Evolutionary conservation across 352 stramenopile species (phyloP).

Genomic region (Stramenopiles sp.): DNA sequence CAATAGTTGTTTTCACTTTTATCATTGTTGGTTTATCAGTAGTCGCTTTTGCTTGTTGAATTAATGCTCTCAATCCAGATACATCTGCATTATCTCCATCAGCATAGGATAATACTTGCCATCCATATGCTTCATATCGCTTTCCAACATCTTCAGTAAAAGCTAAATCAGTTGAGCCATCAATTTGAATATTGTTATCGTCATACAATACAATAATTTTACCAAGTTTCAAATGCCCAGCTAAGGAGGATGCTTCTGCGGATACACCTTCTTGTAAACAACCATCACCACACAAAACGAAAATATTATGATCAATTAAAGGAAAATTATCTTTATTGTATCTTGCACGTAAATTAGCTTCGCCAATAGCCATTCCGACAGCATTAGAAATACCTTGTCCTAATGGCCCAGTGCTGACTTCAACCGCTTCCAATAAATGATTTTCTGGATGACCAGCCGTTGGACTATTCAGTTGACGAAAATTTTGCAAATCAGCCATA

Average conservation of each 20-base stretch:
- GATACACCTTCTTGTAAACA: constrained; percentile 95
- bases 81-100: constrained; percentile 72
- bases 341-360: constrained; percentile 84
- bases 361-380: constrained; percentile 87
- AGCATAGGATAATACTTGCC: constrained; percentile 82
- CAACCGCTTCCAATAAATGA: constrained; percentile 57
- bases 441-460: constrained; percentile 95
- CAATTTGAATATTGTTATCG: constrained; percentile 99
- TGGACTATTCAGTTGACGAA: constrained; percentile 80
- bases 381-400: constrained; percentile 93
- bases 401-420: constrained; percentile 90
- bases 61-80: constrained; percentile 68
- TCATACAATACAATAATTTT: constrained; percentile 99
- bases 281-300: constrained; percentile 94
- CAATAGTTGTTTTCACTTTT: constrained; percentile 90
- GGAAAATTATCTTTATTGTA: constrained; percentile 87
- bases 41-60: constrained; percentile 72
- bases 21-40: constrained; percentile 95
- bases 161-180: constrained; percentile 77
- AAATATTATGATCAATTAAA: constrained; percentile 94
- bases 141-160: constrained; percentile 95
- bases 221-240: constrained; percentile 86
- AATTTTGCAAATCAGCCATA: constrained; percentile 89
- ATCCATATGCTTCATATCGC: constrained; percentile 93
- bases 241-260: constrained; percentile 79